phyloP scores from a whole-genome alignment of 164 flowering plant genomes.

The Litsea cubeba region DNA sequence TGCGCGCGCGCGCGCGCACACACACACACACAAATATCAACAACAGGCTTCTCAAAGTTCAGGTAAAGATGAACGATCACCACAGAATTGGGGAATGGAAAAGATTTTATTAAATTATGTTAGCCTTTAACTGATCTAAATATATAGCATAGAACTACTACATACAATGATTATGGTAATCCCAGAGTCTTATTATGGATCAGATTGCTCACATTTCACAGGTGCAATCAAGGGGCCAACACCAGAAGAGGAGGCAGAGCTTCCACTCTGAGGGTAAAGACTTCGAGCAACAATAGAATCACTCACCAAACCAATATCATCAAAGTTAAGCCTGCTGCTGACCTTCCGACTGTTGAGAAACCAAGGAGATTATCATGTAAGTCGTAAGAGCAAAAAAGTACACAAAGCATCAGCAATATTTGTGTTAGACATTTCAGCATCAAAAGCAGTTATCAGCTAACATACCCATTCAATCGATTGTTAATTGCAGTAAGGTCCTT shows the following conservation, averaged over 20 bases:
- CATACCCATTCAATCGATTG: conserved; percentile 80
- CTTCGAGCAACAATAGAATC: conserved; percentile 86
- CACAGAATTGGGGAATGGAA: neutral
- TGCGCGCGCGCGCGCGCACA: too few species aligned
- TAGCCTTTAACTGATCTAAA: neutral
- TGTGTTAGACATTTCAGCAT: neutral
- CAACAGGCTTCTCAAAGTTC: neutral
- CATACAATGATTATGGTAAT: conserved; percentile 5
- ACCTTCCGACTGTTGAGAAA: conserved; percentile 34
- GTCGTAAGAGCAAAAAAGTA: neutral
- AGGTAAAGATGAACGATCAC: neutral
- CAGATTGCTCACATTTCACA: conserved; percentile 54
- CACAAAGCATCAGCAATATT: conserved; percentile 5
- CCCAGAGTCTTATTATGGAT: conserved; percentile 28
- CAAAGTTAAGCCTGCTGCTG: conserved; percentile 65
- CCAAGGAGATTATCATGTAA: conserved; percentile 23
- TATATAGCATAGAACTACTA: conserved; percentile 7
- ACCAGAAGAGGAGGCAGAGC: conserved; percentile 38
- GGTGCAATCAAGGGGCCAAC: conserved; percentile 15
- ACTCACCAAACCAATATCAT: conserved; percentile 75
- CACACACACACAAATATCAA: too few species aligned
- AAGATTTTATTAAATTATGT: conserved; percentile 7
- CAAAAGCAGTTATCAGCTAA: neutral
- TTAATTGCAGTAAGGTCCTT: conserved; percentile 89
- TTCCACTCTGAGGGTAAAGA: conserved; percentile 69